Base-by-base conservation (phyloP, 352 stramenopile species). In the Globisporangium cystogenes region DNA sequence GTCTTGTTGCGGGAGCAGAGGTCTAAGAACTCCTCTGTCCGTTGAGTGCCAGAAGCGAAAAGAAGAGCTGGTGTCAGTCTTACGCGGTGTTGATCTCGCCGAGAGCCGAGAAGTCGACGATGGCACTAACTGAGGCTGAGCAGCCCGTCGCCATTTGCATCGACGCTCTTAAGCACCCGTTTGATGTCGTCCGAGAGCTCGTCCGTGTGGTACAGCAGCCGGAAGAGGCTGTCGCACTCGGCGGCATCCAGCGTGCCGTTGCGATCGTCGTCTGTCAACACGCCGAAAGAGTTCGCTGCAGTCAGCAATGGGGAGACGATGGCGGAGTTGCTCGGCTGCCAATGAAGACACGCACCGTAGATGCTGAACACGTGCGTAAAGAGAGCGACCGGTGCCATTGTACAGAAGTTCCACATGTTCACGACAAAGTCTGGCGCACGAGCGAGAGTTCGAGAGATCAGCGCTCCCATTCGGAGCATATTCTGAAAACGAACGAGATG, bases 351-450 rank as follows among this genome's bases (percentile, higher is more conserved):
- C 57, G 23, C 51, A 75, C 69, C 69, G 42, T 81, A 81, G n/a
- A 85, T 64, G 39, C 55, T 54, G 51, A 81, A 85, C 1, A 85
- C 55, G 29, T 74, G 60, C 0, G 50, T 60, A 33, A 70, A 61
- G 23, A 85, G 53, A 26, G 78, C 65, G 44, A 62, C 55, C 7
- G 41, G 11, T 12, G 53, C 57, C 74, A 85, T 85, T 3, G 72
- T 81, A 37, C 74, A 82, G 40, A 82, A 79, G 31, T 77, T 85
- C 74, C 74, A 85, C 2, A 79, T 60, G 47, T 82, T 82, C 26
- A 79, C 35, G 14, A 85, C 47, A 48, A 85, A 82, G 60, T 81
- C 72, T 76, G 42, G 16, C 4, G n/a, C 16, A 44, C 18, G 6
- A 48, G 23, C 24, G 18, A 33, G 4, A 14, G n/a, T 7, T 2